These are phyloP conservation scores for Debaryomyces sp. DNA, from an alignment of 1,139 yeast species.

Conservation along the genomic window DNA sequence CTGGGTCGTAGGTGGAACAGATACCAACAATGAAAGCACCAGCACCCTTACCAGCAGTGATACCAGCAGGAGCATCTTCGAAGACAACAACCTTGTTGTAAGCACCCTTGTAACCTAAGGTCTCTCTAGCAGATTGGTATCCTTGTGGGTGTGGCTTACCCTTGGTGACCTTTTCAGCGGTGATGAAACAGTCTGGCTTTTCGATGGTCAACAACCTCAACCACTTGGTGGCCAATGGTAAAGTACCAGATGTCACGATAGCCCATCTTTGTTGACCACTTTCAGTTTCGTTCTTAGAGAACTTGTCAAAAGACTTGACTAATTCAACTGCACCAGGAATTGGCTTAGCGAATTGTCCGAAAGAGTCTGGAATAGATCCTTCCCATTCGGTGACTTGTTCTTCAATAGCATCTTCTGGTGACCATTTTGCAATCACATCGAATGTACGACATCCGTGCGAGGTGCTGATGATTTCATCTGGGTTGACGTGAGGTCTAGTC, in stretches of 20 bases:
- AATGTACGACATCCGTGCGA: slow-evolving; percentile 84
- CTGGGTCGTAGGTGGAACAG: slow-evolving; percentile 76
- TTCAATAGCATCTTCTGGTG: slow-evolving; percentile 71
- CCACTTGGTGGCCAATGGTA: slow-evolving; percentile 79
- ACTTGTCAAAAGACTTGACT: slow-evolving; percentile 54
- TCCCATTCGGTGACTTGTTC: slow-evolving; percentile 72
- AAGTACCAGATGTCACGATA: slow-evolving; percentile 83
- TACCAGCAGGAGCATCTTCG: slow-evolving; percentile 90
- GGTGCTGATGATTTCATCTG: slow-evolving; percentile 69
- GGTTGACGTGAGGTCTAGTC: slow-evolving; percentile 69
- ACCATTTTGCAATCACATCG: slow-evolving; percentile 74
- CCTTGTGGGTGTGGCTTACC: slow-evolving; percentile 91
- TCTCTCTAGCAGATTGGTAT: slow-evolving; percentile 64
- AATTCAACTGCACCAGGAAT: slow-evolving; percentile 75
- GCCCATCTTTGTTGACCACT: slow-evolving; percentile 65
- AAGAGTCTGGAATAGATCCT: slow-evolving; percentile 70
- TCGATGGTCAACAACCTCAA: slow-evolving; percentile 63
- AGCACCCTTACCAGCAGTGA: slow-evolving; percentile 80
- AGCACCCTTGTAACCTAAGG: slow-evolving; percentile 52
- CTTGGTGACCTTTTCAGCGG: slow-evolving; percentile 73
- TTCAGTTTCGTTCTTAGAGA: slow-evolving; percentile 43
- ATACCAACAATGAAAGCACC: slow-evolving; percentile 84
- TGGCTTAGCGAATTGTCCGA: slow-evolving; percentile 70
- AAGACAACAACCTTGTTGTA: slow-evolving; percentile 65
- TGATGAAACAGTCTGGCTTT: slow-evolving; percentile 72